A percentile compares a stretch with the other conserved stretches of the same genome.
Evolutionary conservation across 257 asterid species (phyloP).

Genomic region (Scutellaria minor): DNA sequence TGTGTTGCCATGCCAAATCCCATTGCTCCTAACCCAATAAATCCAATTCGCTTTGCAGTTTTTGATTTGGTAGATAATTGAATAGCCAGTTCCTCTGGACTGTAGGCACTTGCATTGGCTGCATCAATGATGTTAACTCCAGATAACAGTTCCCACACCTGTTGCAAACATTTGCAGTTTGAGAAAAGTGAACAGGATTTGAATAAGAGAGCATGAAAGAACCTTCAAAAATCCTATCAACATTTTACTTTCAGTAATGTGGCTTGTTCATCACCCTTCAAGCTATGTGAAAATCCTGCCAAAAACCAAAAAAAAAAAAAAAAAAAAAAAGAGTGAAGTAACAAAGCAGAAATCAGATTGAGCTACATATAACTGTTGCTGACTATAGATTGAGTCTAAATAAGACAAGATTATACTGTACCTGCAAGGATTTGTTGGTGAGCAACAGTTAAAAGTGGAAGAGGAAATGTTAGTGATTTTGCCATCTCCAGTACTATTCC

Average conservation of each 20-base stretch:
- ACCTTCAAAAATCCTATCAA: constrained; percentile 25
- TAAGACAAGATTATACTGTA: constrained; percentile 31
- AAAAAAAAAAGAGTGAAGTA: constrained; percentile 10
- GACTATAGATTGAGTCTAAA: not conserved
- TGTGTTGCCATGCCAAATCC: constrained; percentile 99
- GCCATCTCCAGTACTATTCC: constrained; percentile 75
- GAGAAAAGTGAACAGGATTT: constrained; percentile 12
- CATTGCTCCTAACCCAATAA: constrained; percentile 99
- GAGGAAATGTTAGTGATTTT: constrained; percentile 68
- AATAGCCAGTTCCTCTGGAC: constrained; percentile 77
- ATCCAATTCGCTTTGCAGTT: constrained; percentile 71
- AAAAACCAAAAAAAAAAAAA: constrained; percentile 18
- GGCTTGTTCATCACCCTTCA: constrained; percentile 50
- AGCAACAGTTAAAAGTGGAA: constrained; percentile 83
- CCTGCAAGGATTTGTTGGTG: constrained; percentile 98
- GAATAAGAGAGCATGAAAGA: constrained; percentile 28
- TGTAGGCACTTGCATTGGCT: constrained; percentile 62
- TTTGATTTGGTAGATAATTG: constrained; percentile 63
- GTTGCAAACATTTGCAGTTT: constrained; percentile 39
- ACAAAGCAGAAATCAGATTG: constrained; percentile 18
- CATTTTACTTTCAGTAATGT: constrained; percentile 65
- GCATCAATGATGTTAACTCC: constrained; percentile 76
- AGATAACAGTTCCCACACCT: constrained; percentile 85
- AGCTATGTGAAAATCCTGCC: constrained; percentile 66
- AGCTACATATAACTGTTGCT: constrained; percentile 7